These are phyloP conservation scores for Xerocomus brunneocitrinus DNA, from an alignment of 768 basidiomycete species.

Conservation along the genomic window DNA sequence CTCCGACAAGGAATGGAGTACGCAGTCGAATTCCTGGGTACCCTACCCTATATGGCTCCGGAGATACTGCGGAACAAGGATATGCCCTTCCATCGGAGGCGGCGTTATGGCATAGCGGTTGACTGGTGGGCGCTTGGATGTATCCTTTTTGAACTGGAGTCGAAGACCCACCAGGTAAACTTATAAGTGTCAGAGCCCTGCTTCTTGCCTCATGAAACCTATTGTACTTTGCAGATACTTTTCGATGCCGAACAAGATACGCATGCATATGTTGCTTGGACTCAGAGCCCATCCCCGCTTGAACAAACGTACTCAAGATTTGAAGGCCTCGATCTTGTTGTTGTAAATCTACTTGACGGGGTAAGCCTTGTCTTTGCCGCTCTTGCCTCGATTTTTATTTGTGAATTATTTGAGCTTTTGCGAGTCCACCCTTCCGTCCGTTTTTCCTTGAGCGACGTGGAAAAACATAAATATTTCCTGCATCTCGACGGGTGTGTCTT, in stretches of 20 bases:
- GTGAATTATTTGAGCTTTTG: constrained; percentile 15
- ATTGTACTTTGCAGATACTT: constrained; percentile 23
- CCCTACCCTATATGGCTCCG: constrained; percentile 38
- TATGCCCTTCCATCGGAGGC: constrained; percentile 1
- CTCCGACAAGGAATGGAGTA: constrained; percentile 16
- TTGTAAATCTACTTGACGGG: constrained; percentile 30
- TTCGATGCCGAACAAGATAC: constrained; percentile 27
- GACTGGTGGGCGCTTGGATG: constrained; percentile 45
- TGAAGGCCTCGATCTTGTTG: constrained; percentile 17
- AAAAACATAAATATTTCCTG: constrained; percentile 24
- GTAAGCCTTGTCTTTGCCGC: constrained; percentile 10
- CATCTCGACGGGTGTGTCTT: constrained; percentile 18
- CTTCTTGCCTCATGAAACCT: not conserved
- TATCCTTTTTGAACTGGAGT: constrained; percentile 36
- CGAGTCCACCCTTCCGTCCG: constrained; percentile 9
- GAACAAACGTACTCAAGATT: constrained; percentile 23
- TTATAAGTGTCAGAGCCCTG: not conserved
- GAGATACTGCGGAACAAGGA: constrained; percentile 33
- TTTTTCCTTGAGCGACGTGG: constrained; percentile 17
- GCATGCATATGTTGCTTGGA: constrained; percentile 21
- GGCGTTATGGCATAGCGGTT: constrained; percentile 29
- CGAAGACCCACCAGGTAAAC: constrained; percentile 23
- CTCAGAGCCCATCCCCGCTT: not conserved
- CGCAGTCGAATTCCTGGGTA: constrained; percentile 30
- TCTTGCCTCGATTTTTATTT: not conserved